Base-by-base conservation (phyloP, 495 filamentous ascomycete species). In the Pseudoneurospora amorphoporcata region DNA sequence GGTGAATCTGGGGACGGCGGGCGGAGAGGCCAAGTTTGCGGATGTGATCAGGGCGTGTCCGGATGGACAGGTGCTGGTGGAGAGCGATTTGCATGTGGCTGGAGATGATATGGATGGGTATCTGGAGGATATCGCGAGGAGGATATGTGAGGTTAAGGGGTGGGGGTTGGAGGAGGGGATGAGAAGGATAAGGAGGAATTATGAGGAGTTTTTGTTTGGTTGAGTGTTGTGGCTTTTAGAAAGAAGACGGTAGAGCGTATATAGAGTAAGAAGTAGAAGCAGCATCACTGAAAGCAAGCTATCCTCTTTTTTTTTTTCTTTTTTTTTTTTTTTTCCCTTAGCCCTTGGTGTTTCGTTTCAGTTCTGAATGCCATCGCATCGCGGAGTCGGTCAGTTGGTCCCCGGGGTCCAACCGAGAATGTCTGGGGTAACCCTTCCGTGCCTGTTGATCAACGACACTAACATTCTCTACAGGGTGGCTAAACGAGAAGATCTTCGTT, bases 31-130 rank as follows among this genome's bases (percentile, higher is more conserved):
- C 29, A 87, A 83, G 68, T 88, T 87, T 4, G 77, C 83, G 9
- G 84, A 86, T 16, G 90, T 93, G n/a, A 88, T 98, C 68, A 88
- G 87, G 73, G 85, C 85, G 3, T 82, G 95, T 6, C 94, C 95
- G 0, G 89, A 93, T 75, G 89, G 96, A 75, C 85, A 88, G 45
- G 83, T 99, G 12, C 85, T 99, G 19, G 84, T 94, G 6, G 95
- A 99, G 81, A 98, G 94, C 79, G 95, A 99, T 80, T 78, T 97
- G 58, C 95, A 98, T 78, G 88, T 82, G 17, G 96, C 95, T 6
- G 95, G 95, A 6, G 86, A 88, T 8, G 81, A 87, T 72, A 97
- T 98, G 92, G 96, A 98, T 80, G 79, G 83, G 3, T 78, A 87
- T 53, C 80, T 99, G 17, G 92, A 95, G 79, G 86, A 92, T 29